A percentile compares a stretch with the other conserved stretches of the same genome.
Evolutionary conservation across 2,329 filamentous ascomycete genomes (phyloP).

Genomic region (Daldinia eschscholtzii): DNA sequence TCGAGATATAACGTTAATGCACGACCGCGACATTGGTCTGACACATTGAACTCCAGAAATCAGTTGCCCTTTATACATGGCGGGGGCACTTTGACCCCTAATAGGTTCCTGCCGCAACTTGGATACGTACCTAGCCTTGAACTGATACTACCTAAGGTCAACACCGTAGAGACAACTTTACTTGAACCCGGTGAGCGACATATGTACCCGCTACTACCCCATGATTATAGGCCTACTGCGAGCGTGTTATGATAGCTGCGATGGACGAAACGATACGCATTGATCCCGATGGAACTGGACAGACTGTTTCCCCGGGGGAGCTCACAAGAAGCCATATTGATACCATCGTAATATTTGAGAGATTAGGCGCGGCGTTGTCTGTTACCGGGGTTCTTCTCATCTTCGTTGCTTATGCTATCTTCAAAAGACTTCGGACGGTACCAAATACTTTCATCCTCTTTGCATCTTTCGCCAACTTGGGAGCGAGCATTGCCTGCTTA

Average conservation of each 20-base stretch:
- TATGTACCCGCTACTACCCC: not conserved
- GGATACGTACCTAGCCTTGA: constrained; percentile 10
- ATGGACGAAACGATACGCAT: constrained; percentile 25
- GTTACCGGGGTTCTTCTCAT: constrained; percentile 64
- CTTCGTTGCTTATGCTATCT: constrained; percentile 64
- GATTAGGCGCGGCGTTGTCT: constrained; percentile 67
- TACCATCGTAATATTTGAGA: constrained; percentile 63
- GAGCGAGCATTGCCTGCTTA: constrained; percentile 74
- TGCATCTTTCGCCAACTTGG: constrained; percentile 70
- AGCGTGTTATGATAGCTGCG: constrained; percentile 6
- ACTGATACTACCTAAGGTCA: not conserved
- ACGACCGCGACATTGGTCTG: not conserved
- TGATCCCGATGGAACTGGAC: constrained; percentile 27
- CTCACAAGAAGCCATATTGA: constrained; percentile 53
- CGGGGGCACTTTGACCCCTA: constrained; percentile 5
- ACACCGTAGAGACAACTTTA: not conserved
- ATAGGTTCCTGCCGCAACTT: constrained; percentile 2
- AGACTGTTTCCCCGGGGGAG: constrained; percentile 3
- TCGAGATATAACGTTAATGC: not conserved
- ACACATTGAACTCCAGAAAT: not conserved
- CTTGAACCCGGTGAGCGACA: not conserved
- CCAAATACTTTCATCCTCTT: constrained; percentile 73
- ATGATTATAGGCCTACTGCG: constrained; percentile 5
- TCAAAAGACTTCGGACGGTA: constrained; percentile 67
- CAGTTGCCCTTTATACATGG: constrained; percentile 11